Conservation (phyloP, 768 basidiomycete genomes). For the Holtermanniella nyarrowii region DNA sequence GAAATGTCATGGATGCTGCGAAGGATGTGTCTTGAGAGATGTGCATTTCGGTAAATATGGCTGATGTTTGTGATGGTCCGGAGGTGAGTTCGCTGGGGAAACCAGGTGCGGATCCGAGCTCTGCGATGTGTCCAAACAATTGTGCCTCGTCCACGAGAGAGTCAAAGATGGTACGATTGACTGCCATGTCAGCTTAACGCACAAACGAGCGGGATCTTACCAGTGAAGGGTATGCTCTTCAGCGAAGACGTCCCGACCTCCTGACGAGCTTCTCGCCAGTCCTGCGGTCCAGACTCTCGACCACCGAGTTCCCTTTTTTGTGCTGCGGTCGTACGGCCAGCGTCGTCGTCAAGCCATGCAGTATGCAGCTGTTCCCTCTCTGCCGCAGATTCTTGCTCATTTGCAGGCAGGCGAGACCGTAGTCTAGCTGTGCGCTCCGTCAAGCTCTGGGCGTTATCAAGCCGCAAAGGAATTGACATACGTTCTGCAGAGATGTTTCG, state of each 20-base stretch:
- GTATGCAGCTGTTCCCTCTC: constrained; percentile 29
- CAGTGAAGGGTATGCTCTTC: constrained; percentile 2
- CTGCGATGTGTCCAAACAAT: constrained; percentile 10
- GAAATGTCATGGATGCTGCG: constrained; percentile 15
- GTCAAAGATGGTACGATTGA: constrained; percentile 2
- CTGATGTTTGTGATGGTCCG: constrained; percentile 18
- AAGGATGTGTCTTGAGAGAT: constrained; percentile 7
- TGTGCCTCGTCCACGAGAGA: constrained; percentile 1
- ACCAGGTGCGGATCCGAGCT: background rate
- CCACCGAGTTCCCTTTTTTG: constrained; percentile 23
- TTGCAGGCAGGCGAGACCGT: constrained; percentile 11
- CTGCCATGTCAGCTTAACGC: constrained; percentile 1
- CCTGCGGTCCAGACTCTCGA: constrained; percentile 37
- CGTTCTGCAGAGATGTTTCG: too few relatives aligned
- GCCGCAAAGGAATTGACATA: constrained; percentile 3
- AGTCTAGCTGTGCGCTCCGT: constrained; percentile 22
- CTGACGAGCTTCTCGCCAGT: constrained; percentile 38
- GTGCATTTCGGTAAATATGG: constrained; percentile 11
- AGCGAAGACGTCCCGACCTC: constrained; percentile 26
- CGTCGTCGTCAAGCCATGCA: constrained; percentile 26
- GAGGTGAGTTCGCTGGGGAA: constrained; percentile 12
- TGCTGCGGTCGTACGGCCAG: constrained; percentile 14
- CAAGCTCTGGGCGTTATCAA: constrained; percentile 6
- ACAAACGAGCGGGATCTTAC: constrained; percentile 6
- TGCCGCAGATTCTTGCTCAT: constrained; percentile 2